A percentile compares a stretch with the other conserved stretches of the same genome.
These are phyloP conservation scores for Trichophyton schoenleinii DNA, from an alignment of 2,329 filamentous ascomycete species.

Conservation along the genomic window DNA sequence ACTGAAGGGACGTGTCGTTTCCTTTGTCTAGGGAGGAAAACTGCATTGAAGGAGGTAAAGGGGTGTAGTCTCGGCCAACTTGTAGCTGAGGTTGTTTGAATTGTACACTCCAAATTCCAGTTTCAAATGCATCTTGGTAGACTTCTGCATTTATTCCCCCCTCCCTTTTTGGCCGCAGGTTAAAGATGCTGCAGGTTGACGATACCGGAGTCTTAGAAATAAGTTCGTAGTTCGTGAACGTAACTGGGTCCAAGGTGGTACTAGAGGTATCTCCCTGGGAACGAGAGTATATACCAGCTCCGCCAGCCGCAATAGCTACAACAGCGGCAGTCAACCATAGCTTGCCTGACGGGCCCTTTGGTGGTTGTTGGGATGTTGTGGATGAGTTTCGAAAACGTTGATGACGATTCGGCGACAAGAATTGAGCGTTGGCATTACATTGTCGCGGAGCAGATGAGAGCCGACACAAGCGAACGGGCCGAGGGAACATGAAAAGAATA, in stretches of 20 bases:
- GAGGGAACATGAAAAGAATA: neutral
- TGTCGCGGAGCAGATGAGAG: neutral
- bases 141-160: slow-evolving; percentile 21
- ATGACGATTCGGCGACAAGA: neutral
- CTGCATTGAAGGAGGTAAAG: slow-evolving; percentile 48
- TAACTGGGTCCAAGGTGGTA: slow-evolving; percentile 24
- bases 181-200: slow-evolving; percentile 37
- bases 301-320: slow-evolving; percentile 25
- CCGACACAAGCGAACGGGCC: neutral
- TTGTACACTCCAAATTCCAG: slow-evolving; percentile 75
- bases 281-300: slow-evolving; percentile 26
- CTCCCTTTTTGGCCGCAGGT: slow-evolving; percentile 23
- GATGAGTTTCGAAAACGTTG: neutral
- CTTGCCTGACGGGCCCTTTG: slow-evolving; percentile 16
- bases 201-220: slow-evolving; percentile 34
- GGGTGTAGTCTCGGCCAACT: slow-evolving; percentile 84
- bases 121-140: slow-evolving; percentile 41
- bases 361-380: slow-evolving; percentile 4
- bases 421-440: neutral
- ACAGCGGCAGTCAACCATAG: slow-evolving; percentile 26
- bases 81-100: slow-evolving; percentile 90
- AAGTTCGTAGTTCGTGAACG: slow-evolving; percentile 32
- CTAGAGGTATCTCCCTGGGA: slow-evolving; percentile 19
- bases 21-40: slow-evolving; percentile 9
- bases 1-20: slow-evolving; percentile 42